Evolutionary conservation across 441 rosid genomes (phyloP), one percentile per base, ranked within the genome.

Genomic region (Hypseocharis bilobata): DNA sequence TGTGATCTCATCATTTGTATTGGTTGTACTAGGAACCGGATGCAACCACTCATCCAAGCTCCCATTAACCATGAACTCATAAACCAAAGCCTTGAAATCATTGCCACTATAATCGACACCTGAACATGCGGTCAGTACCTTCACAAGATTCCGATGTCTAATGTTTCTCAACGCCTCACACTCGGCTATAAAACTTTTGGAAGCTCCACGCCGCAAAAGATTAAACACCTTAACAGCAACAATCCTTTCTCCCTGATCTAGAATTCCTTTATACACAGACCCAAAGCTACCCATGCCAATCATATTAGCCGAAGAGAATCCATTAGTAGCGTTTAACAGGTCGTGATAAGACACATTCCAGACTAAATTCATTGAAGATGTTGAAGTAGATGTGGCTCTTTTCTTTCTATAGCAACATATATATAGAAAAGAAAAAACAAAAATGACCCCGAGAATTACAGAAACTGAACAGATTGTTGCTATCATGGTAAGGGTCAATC

Each of bases 151-250:
- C 0, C 68, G 14, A n/a, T 52, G 66, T 6, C 42, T 27, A 20
- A 26, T 7, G 22, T 44, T 69, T 52, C 30, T 19, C 23, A 70
- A 27, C 0, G 51, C 64, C 57, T 70, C 5, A 3, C 73, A 63
- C 36, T 70, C 73, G 16, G 68, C 68, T 26, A 38, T 6, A 28
- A 63, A 70, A 25, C 68, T 70, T 30, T 63, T 20, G 42, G n/a
- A 23, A 11, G 59, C 63, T 64, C 68, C 73, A 1, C 27, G 27
- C 27, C 6, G 38, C 22, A 19, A 11, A 27, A 63, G 68, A 28
- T 70, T 55, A 30, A 70, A 27, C 51, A 63, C 60, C 64, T 70
- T 63, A 0, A 70, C 47, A 25, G 68, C 68, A 11, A 63, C 63
- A 20, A 57, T 34, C 10, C 2, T 57, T 32, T 59, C 63, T 40